phyloP scores from a whole-genome alignment of 495 filamentous ascomycete genomes.

The Parathielavia hyrcaniae region DNA sequence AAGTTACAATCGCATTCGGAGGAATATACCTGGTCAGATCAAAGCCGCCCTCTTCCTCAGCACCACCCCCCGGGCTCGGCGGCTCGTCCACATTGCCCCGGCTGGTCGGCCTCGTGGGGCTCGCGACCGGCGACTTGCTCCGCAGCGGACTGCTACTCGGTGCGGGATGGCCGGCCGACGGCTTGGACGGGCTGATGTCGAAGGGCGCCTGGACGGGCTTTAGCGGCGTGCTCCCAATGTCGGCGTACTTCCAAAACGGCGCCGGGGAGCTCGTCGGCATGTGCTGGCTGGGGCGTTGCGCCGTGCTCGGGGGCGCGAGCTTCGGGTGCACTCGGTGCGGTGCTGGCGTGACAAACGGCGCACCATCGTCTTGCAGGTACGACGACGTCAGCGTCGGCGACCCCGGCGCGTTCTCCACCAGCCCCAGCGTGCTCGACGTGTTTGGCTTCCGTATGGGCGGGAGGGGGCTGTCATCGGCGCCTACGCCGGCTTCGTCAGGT shows the following conservation, averaged over 20 bases:
- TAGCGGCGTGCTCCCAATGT: conserved; percentile 71
- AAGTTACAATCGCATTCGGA: background rate
- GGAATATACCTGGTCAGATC: conserved; percentile 36
- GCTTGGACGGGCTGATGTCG: conserved; percentile 49
- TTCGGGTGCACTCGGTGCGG: conserved; percentile 75
- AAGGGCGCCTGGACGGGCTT: conserved; percentile 54
- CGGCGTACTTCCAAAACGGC: conserved; percentile 91
- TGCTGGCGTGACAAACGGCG: conserved; percentile 72
- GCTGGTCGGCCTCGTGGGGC: conserved; percentile 28
- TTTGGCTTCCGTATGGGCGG: conserved; percentile 43
- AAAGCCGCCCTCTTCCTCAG: conserved; percentile 33
- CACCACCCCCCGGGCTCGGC: conserved; percentile 22
- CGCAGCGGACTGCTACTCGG: conserved; percentile 59
- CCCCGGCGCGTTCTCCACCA: conserved; percentile 53
- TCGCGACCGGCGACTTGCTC: conserved; percentile 32
- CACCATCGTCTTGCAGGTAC: conserved; percentile 48
- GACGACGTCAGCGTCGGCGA: conserved; percentile 68
- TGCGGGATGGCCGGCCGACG: conserved; percentile 40
- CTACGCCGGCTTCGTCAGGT: conserved; percentile 36
- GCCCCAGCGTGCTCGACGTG: conserved; percentile 46
- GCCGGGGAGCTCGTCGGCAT: conserved; percentile 92
- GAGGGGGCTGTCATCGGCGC: conserved; percentile 50
- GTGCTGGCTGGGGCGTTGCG: conserved; percentile 84
- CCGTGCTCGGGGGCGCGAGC: conserved; percentile 81
- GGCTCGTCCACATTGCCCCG: conserved; percentile 16